phyloP scores from a whole-genome alignment of 1,139 yeast species.

The Hyphopichia buzzinii region DNA sequence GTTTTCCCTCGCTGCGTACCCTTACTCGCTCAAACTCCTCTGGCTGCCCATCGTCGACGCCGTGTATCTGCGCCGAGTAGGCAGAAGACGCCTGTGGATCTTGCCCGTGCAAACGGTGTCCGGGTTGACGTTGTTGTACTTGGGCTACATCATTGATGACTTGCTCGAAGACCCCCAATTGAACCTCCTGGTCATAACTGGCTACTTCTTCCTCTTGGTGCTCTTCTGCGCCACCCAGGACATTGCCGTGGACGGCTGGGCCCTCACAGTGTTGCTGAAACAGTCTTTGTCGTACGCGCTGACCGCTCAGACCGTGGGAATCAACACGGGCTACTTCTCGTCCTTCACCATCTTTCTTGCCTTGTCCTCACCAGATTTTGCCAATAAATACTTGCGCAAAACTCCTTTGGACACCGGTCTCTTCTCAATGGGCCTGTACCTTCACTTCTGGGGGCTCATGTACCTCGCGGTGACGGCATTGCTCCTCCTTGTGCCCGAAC shows the following conservation, averaged over 20 bases:
- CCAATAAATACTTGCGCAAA: constrained; percentile 73
- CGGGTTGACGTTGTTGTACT: constrained; percentile 60
- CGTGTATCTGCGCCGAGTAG: constrained; percentile 61
- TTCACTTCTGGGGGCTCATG: constrained; percentile 73
- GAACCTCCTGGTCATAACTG: constrained; percentile 55
- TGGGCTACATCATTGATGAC: constrained; percentile 60
- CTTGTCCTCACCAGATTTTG: constrained; percentile 87
- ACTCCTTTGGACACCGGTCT: constrained; percentile 64
- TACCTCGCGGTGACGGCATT: constrained; percentile 67
- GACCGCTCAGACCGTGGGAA: constrained; percentile 95
- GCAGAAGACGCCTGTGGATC: constrained; percentile 92
- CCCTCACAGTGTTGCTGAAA: constrained; percentile 77
- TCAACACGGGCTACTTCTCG: constrained; percentile 88
- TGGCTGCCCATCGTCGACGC: constrained; percentile 99
- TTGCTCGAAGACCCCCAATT: constrained; percentile 56
- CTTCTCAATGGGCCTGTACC: constrained; percentile 69
- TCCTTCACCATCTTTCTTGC: constrained; percentile 91
- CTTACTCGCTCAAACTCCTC: constrained; percentile 83
- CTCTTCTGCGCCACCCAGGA: constrained; percentile 96
- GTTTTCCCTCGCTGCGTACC: constrained; percentile 89
- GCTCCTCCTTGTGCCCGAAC: constrained; percentile 63
- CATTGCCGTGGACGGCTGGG: constrained; percentile 99
- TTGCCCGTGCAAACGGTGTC: constrained; percentile 84
- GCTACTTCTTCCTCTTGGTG: constrained; percentile 70
- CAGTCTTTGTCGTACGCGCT: constrained; percentile 89